Base-by-base conservation (phyloP, 768 basidiomycete genomes). In the Boletus sp. region DNA sequence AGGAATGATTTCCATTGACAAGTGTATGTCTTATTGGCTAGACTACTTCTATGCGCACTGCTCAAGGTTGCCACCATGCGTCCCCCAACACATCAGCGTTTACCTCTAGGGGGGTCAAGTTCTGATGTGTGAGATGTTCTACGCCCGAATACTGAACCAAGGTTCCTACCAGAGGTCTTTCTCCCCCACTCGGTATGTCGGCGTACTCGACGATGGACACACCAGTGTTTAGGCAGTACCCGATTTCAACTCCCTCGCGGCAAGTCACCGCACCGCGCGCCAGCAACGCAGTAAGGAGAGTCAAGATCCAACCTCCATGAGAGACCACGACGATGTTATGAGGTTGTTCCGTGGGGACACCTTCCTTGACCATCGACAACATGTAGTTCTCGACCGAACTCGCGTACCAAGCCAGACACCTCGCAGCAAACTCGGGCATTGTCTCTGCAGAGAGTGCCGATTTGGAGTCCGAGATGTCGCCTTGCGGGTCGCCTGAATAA, bases 201-300 rank as follows among this genome's bases (percentile, higher is more conserved):
- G 25, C 71, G 66, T 30, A 87, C 59, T 87, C 84, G 19, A 88
- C 66, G 3, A 81, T 69, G 19, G 81, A 79, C 50, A 88, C 74
- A 7, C 52, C 53, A 1, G 53, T 62, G 37, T 62, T 51, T 14
- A 49, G 27, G 49, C 41, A 59, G 15, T 44, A 65, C 46, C 64
- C 60, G 13, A 63, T 49, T 13, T 51, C 21, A 30, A 56, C 49
- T 25, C 66, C 68, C 21, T 71, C 63, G 33, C 64, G 73, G 41
- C 72, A 72, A 50, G 53, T 59, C 50, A 78, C 61, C 57, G 70
- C 68, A 33, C 75, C 64, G 55, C 72, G 74, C 17, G 72, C 68
- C 11, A 83, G 57, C 57, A 88, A 62, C 33, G 65, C 69, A 37
- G 71, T 70, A 49, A 84, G 70, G 34, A 52, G 50, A 33, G 75